These are phyloP conservation scores for Backusella luteola DNA, from an alignment of 192 early-diverging fungal species.

Conservation along the genomic window DNA sequence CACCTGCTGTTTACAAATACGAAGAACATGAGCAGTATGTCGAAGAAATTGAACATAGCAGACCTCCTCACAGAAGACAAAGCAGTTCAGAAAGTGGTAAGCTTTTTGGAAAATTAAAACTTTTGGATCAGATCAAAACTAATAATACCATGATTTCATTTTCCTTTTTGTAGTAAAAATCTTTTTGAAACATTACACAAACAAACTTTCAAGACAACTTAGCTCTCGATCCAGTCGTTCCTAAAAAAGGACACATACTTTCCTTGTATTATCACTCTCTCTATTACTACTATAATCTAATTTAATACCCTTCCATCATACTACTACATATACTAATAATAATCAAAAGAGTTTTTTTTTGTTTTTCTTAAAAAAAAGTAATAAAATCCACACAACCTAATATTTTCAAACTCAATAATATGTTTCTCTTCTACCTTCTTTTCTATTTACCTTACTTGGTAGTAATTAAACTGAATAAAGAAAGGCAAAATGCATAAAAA, in stretches of 20 bases:
- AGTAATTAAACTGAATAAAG: background rate
- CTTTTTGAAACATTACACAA: conserved; percentile 3
- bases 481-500: background rate
- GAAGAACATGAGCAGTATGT: background rate
- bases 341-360: background rate
- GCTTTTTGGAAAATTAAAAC: background rate
- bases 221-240: background rate
- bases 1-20: background rate
- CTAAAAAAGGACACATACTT: background rate
- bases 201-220: conserved; percentile 6
- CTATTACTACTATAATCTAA: background rate
- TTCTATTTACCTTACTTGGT: background rate
- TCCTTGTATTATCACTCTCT: background rate
- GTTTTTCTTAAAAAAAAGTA: background rate
- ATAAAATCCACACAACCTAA: background rate
- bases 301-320: background rate
- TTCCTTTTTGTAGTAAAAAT: conserved; percentile 5
- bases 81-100: conserved; percentile 2
- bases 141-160: background rate
- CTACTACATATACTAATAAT: background rate
- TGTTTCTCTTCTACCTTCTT: background rate
- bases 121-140: conserved; percentile 2
- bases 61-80: conserved; percentile 8
- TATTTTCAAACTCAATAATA: background rate
- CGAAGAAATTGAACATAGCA: background rate